These are phyloP conservation scores for Penicillium sp. DNA, from an alignment of 2,329 filamentous ascomycete genomes.

Conservation along the genomic window DNA sequence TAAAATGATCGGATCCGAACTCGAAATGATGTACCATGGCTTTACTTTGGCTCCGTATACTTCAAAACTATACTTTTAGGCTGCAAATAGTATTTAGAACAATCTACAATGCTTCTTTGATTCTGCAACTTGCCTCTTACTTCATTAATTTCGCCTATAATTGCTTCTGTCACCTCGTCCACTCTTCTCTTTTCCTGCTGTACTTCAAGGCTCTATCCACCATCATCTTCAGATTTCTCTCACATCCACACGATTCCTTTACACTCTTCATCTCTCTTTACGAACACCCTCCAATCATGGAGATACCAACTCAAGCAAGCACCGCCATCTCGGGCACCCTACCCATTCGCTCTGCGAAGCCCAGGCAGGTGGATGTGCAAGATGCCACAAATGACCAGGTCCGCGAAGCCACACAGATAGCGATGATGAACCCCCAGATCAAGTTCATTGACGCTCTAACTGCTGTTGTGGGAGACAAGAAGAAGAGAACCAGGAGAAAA, in stretches of 20 bases:
- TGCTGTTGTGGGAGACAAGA: conserved; percentile 5
- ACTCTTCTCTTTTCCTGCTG: neutral
- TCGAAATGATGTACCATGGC: too few species aligned
- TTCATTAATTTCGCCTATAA: too few species aligned
- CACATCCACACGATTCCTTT: neutral
- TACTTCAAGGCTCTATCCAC: neutral
- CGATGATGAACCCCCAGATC: neutral
- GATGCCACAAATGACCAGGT: neutral
- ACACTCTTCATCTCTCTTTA: neutral
- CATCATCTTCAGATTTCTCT: neutral
- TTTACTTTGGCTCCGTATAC: too few species aligned
- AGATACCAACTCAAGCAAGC: neutral
- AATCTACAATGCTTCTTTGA: too few species aligned
- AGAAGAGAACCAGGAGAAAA: conserved; percentile 33
- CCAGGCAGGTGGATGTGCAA: neutral
- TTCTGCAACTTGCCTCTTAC: too few species aligned
- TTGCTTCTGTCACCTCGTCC: too few species aligned
- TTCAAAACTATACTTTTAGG: too few species aligned
- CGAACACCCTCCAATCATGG: neutral
- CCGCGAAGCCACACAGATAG: neutral
- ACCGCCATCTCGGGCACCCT: conserved; percentile 1
- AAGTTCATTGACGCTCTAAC: neutral
- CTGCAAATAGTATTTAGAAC: too few species aligned
- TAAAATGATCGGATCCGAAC: neutral
- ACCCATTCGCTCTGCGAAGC: neutral